These are phyloP conservation scores for Sisymbrium altissimum DNA, from an alignment of 345 rosid species.

Conservation along the genomic window DNA sequence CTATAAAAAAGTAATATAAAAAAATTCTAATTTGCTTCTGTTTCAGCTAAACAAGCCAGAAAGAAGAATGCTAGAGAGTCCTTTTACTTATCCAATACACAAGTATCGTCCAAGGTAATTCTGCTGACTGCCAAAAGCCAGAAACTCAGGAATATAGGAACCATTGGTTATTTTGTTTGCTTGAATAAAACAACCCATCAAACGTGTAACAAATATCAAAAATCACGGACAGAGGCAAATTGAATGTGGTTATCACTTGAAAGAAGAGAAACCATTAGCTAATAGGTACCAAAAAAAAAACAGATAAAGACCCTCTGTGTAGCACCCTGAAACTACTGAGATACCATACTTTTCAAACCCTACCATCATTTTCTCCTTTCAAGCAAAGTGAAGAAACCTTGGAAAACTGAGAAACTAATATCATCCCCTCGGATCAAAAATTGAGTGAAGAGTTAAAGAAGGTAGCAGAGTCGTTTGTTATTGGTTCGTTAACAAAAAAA, in stretches of 20 bases:
- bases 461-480: background rate
- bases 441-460: background rate
- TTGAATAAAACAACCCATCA: too few relatives aligned
- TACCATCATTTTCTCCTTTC: background rate
- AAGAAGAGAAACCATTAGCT: background rate
- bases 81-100: background rate
- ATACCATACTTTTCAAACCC: background rate
- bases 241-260: background rate
- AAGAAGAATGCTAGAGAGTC: constrained; percentile 1
- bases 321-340: background rate
- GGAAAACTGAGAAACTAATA: background rate
- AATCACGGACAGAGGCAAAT: background rate
- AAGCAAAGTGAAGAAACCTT: background rate
- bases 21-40: background rate
- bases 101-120: background rate
- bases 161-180: background rate
- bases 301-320: background rate
- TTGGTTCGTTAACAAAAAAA: background rate
- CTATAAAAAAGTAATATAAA: background rate
- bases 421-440: background rate
- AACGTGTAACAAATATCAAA: too few relatives aligned
- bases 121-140: background rate
- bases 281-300: background rate
- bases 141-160: too few relatives aligned
- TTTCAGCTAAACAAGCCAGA: background rate